Percentiles rank a stretch among this genome's conserved stretches.
Evolutionary conservation across 2,329 filamentous ascomycete species (phyloP).

Genomic region (Xylariaceae sp.): DNA sequence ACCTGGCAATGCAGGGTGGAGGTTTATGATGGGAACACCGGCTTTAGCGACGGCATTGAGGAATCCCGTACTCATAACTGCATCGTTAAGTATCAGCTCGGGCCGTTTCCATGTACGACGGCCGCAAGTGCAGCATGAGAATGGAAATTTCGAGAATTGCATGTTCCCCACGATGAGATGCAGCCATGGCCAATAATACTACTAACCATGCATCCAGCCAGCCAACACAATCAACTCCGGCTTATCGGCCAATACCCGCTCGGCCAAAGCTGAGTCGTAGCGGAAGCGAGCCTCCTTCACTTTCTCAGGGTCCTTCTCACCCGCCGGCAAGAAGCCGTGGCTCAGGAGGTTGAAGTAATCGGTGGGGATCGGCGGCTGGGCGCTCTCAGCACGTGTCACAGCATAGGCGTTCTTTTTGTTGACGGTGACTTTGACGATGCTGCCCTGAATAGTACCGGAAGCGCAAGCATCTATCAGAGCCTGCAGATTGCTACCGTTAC

Average conservation of each 20-base stretch:
- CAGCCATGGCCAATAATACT: neutral
- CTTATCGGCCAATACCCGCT: slow-evolving; percentile 56
- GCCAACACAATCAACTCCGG: slow-evolving; percentile 76
- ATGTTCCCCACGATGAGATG: neutral
- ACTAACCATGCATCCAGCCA: slow-evolving; percentile 71
- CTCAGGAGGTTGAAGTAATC: slow-evolving; percentile 77
- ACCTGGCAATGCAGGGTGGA: slow-evolving; percentile 51
- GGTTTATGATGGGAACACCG: slow-evolving; percentile 68
- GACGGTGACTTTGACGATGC: slow-evolving; percentile 43
- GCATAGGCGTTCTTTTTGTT: slow-evolving; percentile 47
- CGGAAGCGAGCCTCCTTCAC: slow-evolving; percentile 54
- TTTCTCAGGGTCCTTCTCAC: slow-evolving; percentile 54
- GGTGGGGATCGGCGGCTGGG: slow-evolving; percentile 54
- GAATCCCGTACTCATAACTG: slow-evolving; percentile 44
- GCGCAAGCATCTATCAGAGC: slow-evolving; percentile 48
- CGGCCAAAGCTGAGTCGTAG: slow-evolving; percentile 72
- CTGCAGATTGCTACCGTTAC: slow-evolving; percentile 20
- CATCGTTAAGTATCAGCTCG: slow-evolving; percentile 3
- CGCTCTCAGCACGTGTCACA: slow-evolving; percentile 42
- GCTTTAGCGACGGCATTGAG: slow-evolving; percentile 60
- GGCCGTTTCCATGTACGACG: slow-evolving; percentile 23
- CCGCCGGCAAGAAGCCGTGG: slow-evolving; percentile 56
- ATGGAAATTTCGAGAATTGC: neutral
- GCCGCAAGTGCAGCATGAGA: neutral
- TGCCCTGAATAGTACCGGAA: slow-evolving; percentile 37